phyloP scores from a whole-genome alignment of 139 green algal genomes.

The Auxenochlorella pyrenoidosa region DNA sequence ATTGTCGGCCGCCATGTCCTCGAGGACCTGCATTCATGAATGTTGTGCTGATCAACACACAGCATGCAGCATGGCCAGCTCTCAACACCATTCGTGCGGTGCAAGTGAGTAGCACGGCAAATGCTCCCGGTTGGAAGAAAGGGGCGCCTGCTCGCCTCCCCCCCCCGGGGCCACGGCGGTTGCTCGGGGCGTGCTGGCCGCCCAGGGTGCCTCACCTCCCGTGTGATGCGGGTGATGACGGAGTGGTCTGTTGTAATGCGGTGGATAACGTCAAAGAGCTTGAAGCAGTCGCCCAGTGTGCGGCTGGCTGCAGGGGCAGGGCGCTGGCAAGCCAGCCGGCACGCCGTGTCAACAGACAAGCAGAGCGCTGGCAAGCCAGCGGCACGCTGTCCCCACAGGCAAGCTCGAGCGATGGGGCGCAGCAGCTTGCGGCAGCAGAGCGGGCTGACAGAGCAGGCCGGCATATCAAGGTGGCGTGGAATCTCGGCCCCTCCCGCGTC shows the following conservation, averaged over 20 bases:
- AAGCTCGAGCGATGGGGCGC: neutral
- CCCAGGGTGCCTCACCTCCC: constrained; percentile 58
- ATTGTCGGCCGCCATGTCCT: constrained; percentile 69
- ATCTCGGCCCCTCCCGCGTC: no score
- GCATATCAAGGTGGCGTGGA: no score
- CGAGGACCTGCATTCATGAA: constrained; percentile 56
- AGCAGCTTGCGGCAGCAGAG: neutral
- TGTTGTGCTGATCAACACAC: no score
- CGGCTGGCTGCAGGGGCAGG: constrained; percentile 18
- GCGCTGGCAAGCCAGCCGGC: neutral
- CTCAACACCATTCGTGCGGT: neutral
- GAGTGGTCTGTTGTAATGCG: constrained; percentile 67
- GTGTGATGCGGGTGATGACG: constrained; percentile 72
- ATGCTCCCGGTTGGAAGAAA: neutral
- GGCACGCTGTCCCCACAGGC: no score
- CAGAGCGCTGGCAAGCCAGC: neutral
- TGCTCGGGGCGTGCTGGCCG: no score
- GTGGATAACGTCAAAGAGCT: constrained; percentile 86
- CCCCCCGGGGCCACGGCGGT: no score
- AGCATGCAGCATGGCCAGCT: no score
- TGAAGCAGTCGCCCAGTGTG: constrained; percentile 75
- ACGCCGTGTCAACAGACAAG: no score
- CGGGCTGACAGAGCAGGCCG: neutral
- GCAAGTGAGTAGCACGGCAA: neutral
- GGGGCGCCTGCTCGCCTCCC: neutral